These are phyloP conservation scores for Phytophthora nicotianae DNA, from an alignment of 352 stramenopile genomes.

Conservation along the genomic window DNA sequence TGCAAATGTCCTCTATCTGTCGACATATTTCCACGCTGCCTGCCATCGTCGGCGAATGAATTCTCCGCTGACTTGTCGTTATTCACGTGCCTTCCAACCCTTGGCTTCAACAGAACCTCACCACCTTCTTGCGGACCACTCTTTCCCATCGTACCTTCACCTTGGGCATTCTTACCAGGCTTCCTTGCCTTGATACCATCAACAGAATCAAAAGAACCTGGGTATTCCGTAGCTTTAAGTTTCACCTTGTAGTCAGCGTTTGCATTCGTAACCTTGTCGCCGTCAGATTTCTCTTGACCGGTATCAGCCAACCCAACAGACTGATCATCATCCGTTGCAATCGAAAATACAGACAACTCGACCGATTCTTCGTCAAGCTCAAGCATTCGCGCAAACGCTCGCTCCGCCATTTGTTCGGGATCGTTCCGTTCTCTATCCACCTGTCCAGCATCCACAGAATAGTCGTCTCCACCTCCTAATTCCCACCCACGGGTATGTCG, in stretches of 20 bases:
- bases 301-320: constrained; percentile 18
- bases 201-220: constrained; percentile 2
- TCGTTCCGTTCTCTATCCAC: constrained; percentile 14
- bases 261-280: constrained; percentile 5
- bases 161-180: constrained; percentile 9
- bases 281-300: constrained; percentile 6
- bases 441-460: constrained; percentile 8
- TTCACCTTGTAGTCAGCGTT: constrained; percentile 11
- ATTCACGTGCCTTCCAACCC: constrained; percentile 1
- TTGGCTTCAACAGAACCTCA: constrained; percentile 1
- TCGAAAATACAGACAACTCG: constrained; percentile 46
- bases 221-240: constrained; percentile 2
- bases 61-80: not conserved
- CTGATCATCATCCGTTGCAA: constrained; percentile 34
- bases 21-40: not conserved
- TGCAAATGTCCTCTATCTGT: not conserved
- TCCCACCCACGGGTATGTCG: constrained; percentile 25
- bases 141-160: not conserved
- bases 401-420: constrained; percentile 25
- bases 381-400: constrained; percentile 53
- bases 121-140: not conserved
- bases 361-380: constrained; percentile 39
- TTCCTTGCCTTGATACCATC: constrained; percentile 6
- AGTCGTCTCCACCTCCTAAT: constrained; percentile 14
- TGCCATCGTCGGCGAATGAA: not conserved